Evolutionary conservation across 179 eudicot species (phyloP), one percentile per base, ranked within the genome.

Genomic region (Patellifolia procumbens): DNA sequence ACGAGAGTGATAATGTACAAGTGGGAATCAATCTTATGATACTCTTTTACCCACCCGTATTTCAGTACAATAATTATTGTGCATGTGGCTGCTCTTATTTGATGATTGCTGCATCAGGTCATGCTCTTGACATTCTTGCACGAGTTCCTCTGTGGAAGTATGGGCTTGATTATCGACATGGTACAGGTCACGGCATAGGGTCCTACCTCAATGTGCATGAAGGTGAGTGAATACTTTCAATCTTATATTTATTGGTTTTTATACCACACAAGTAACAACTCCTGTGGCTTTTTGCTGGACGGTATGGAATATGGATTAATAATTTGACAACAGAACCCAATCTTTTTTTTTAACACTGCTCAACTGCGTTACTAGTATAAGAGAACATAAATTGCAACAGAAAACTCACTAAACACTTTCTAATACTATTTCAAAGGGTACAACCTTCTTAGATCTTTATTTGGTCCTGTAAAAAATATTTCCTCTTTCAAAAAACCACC

Each of bases 121-220:
- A 91, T 70, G 82, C 88, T 69, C 93, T 93, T 73, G 99, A 95
- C 76, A 80, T 91, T 83, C 97, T 95, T 83, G 97, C 99, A 63
- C 91, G 99, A 74, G 51, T 91, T 82, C 97, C 95, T 65, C 76
- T 95, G 84, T 95, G 99, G 99, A 91, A 90, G 80, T 49, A 88
- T 84, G 99, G 99, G 39, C 99, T 95, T 84, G 99, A 95, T 86
- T 95, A 90, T 77, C 90, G 90, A 76, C 99, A 95, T 80, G 99
- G 99, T 69, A 95, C 98, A 73, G 99, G 97, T 75, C 99, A 95
- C 70, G 98, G 99, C 59, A 81, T 95, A 53, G 99, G 97, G 55
- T 91, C 95, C 74, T 95, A 81, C 83, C 85, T 95, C 75, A 88
- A 93, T 85, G 99, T 95, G 74, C 97, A 95, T 74, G 99, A 95